Conservation (phyloP, 208 protist genomes). For the Trypanosoma lewisi region DNA sequence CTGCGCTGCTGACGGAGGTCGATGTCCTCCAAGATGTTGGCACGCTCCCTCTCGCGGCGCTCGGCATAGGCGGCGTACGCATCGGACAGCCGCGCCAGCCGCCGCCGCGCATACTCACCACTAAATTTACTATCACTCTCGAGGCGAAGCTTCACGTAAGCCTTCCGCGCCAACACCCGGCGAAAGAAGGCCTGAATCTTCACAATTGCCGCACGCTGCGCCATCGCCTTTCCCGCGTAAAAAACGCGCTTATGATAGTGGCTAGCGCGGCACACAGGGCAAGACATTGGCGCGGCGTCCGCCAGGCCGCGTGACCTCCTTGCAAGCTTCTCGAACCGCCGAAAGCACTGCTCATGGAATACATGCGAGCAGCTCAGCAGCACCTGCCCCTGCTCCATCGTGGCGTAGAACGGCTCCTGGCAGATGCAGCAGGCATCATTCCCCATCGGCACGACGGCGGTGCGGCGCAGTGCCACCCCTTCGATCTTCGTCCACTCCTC, state of each 20-base stretch:
- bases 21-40: constrained; percentile 35
- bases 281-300: constrained; percentile 44
- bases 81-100: constrained; percentile 56
- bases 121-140: constrained; percentile 52
- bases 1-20: constrained; percentile 52
- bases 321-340: constrained; percentile 78
- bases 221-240: constrained; percentile 75
- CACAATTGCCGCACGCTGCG: constrained; percentile 74
- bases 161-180: constrained; percentile 54
- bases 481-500: constrained; percentile 69
- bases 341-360: constrained; percentile 84
- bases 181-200: constrained; percentile 70
- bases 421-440: constrained; percentile 71
- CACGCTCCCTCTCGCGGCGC: constrained; percentile 34
- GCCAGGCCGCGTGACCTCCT: constrained; percentile 35
- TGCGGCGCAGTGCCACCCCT: constrained; percentile 45
- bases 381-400: constrained; percentile 62
- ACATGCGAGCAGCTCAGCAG: constrained; percentile 87
- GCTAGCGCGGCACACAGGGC: constrained; percentile 74
- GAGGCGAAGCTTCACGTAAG: constrained; percentile 54
- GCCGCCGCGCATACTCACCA: constrained; percentile 50
- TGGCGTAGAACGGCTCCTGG: constrained; percentile 61
- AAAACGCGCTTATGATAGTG: constrained; percentile 84
- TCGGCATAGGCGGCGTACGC: constrained; percentile 54
- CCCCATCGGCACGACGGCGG: constrained; percentile 9